Evolutionary conservation across 176 grass and related monocot species (phyloP).

Genomic region (Zoysia pacifica): DNA sequence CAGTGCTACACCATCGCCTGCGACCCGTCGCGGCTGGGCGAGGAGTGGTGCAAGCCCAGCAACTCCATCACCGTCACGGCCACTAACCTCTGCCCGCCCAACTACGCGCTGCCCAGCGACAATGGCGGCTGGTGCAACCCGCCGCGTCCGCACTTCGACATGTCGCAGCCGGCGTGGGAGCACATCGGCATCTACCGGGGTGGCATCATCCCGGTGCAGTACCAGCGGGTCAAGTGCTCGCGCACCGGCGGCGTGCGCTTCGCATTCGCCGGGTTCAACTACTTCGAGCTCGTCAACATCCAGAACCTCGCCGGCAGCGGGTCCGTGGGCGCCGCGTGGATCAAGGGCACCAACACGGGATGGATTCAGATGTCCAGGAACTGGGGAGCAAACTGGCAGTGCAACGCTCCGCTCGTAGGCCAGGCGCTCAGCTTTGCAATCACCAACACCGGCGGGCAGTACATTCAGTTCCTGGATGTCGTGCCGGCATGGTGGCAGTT

Average conservation of each 20-base stretch:
- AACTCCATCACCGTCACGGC: slow-evolving; percentile 42
- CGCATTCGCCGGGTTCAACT: slow-evolving; percentile 40
- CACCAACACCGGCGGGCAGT: slow-evolving; percentile 41
- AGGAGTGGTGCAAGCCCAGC: slow-evolving; percentile 30
- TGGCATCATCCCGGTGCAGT: slow-evolving; percentile 60
- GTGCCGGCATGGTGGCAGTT: slow-evolving; percentile 52
- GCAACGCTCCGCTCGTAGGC: background rate
- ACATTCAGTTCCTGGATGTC: slow-evolving; percentile 40
- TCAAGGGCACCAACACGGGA: slow-evolving; percentile 33
- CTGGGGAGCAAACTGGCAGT: slow-evolving; percentile 70
- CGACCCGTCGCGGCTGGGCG: background rate
- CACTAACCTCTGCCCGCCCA: slow-evolving; percentile 68
- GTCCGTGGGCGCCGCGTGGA: slow-evolving; percentile 17
- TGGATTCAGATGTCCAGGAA: slow-evolving; percentile 47
- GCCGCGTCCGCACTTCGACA: slow-evolving; percentile 56
- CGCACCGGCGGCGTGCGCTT: slow-evolving; percentile 52
- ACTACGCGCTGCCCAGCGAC: slow-evolving; percentile 45
- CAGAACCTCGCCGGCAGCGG: slow-evolving; percentile 56
- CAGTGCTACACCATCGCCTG: slow-evolving; percentile 52
- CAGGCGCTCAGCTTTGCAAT: slow-evolving; percentile 65
- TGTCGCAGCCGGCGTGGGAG: slow-evolving; percentile 64
- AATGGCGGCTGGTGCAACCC: slow-evolving; percentile 67
- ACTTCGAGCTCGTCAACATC: slow-evolving; percentile 60
- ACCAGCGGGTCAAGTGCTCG: slow-evolving; percentile 54
- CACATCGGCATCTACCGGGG: slow-evolving; percentile 36